Evolutionary conservation across 2,329 filamentous ascomycete genomes (phyloP), one percentile per base, ranked within the genome.

Genomic region (Alternaria rosae): DNA sequence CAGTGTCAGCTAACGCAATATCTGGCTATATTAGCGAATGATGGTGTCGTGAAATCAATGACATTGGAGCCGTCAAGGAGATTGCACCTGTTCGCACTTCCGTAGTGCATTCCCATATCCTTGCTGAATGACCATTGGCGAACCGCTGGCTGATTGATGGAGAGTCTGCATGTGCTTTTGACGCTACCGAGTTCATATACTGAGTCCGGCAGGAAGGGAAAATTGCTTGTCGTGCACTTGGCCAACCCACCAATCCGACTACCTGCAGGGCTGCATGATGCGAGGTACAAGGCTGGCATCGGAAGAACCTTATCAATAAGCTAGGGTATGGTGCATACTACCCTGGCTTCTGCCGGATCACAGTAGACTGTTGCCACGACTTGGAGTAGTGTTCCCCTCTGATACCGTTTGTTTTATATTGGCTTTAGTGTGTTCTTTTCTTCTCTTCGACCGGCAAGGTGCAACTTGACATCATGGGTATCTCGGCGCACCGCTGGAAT

Each of bases 201-300:
- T 21, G 28, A 15, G 26, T 23, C 5, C 0, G 12, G 5, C 10
- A 32, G 17, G 9, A 35, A 25, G 47, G 47, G 30, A n/a, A 51
- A 11, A 8, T 51, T 35, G 12, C 26, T 48, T 35, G 28, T 32
- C 12, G 47, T 17, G 7, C 28, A 50, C 7, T 32, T 26, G n/a
- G 20, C 10, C 8, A 15, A 25, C 10, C 44, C 28, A 23, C 53
- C 26, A 25, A 55, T 25, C 17, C 11, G 21, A 42, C 21, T 20
- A 15, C 50, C 20, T 53, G 35, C n/a, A n/a, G n/a, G n/a, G n/a
- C n/a, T n/a, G n/a, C 15, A 45, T 32, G 23, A 45, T 35, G 41
- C n/a, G 53, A 50, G 47, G 47, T 50, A 50, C 28, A 50, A 35
- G 53, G 53, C 53, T 55, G 53, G 35, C 11, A 26, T 17, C 13